Evolutionary conservation across 148 eudicot genomes (phyloP).

Genomic region (Camellia granthamiana): DNA sequence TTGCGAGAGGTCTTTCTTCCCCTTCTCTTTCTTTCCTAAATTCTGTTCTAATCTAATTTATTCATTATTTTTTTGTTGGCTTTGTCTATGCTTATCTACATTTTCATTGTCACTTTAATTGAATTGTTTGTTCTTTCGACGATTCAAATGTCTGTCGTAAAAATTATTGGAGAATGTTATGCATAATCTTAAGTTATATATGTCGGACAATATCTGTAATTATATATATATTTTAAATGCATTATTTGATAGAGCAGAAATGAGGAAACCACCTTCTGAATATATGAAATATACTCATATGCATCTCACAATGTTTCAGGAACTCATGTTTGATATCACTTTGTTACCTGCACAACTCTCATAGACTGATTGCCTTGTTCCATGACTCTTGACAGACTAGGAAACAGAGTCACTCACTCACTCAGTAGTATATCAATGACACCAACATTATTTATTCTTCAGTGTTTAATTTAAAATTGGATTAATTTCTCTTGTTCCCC

Average conservation of each 20-base stretch:
- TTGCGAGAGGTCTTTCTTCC: constrained; percentile 62
- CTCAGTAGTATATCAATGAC: too few species aligned
- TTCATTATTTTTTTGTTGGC: not conserved
- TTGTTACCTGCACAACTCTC: not conserved
- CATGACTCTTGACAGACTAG: not conserved
- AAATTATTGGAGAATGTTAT: not conserved
- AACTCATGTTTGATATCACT: not conserved
- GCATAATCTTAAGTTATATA: too few species aligned
- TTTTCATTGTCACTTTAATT: not conserved
- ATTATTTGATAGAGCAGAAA: not conserved
- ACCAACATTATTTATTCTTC: too few species aligned
- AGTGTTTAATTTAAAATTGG: not conserved
- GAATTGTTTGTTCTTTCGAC: not conserved
- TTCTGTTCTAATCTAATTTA: too few species aligned
- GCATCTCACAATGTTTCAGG: not conserved
- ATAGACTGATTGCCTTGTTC: not conserved
- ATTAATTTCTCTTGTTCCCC: too few species aligned
- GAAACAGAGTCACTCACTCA: too few species aligned
- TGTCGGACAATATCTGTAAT: not conserved
- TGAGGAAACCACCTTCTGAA: not conserved
- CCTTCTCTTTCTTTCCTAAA: not conserved
- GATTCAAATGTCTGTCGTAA: not conserved
- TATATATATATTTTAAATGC: not conserved
- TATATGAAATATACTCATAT: too few species aligned
- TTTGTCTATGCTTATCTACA: not conserved